A percentile compares a stretch with the other conserved stretches of the same genome.
phyloP scores from a whole-genome alignment of 306 rosid species.

The Cicer pinnatifidum region DNA sequence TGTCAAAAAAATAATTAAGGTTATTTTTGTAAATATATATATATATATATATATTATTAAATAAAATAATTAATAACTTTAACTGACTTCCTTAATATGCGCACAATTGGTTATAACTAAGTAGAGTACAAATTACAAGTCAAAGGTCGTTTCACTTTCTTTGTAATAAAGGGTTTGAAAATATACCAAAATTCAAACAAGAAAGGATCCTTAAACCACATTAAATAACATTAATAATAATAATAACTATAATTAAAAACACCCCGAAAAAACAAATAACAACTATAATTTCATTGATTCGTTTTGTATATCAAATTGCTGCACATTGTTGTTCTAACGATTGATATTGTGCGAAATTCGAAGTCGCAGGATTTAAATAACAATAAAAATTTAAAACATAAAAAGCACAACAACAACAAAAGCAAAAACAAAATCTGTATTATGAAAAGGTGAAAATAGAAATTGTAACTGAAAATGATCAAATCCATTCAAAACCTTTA shows the following conservation, averaged over 20 bases:
- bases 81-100: too few species aligned
- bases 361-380: too few species aligned
- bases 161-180: neutral
- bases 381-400: too few species aligned
- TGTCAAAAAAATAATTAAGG: too few species aligned
- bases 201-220: neutral
- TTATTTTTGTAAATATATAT: too few species aligned
- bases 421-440: neutral
- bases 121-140: neutral
- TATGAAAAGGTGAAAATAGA: neutral
- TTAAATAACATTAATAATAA: neutral
- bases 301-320: too few species aligned
- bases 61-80: too few species aligned
- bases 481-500: neutral
- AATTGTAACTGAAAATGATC: neutral
- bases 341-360: too few species aligned
- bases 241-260: neutral
- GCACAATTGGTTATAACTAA: neutral
- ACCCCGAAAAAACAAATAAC: too few species aligned
- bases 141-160: neutral
- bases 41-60: neutral
- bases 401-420: too few species aligned
- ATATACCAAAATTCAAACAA: constrained; percentile 14
- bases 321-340: too few species aligned
- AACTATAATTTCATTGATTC: too few species aligned